Base-by-base conservation (phyloP, 768 basidiomycete species). In the Rubroboletus satanas region DNA sequence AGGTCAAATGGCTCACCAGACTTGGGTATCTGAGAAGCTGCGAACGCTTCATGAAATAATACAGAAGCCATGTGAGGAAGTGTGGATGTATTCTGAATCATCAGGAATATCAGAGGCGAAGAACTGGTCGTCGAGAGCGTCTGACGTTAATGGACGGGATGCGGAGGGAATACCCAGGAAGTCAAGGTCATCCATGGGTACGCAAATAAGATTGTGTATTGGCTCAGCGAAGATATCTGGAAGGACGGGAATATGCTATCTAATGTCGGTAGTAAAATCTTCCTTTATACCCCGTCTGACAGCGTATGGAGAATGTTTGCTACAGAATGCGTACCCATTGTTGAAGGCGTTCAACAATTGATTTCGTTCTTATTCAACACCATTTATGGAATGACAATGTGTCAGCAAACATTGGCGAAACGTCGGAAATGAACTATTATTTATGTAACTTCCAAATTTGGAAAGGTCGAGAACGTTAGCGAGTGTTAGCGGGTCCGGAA, bases 171-270 rank as follows among this genome's bases (percentile, higher is more conserved):
- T 5, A 4, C 32, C 17, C 5, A 35, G 21, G 29, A 43, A 17
- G 32, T 7, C 32, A 11, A 62, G 1, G 21, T 52, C 32, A 15
- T 62, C 61, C 61, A 62, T 62, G 42, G 31, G 26, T 41, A 26
- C n/a, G 29, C 1, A 29, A 35, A 17, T 17, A 32, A 18, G 26
- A 39, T 36, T 11, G 11, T 9, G 45, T 53, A 45, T 49, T 15
- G 21, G 44, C n/a, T 45, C 21, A 14, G 48, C 14, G 39, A 31
- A 15, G 39, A 14, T 28, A 2, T 18, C 4, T 18, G 41, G 31
- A 32, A 11, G 35, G 37, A n/a, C n/a, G 35, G 46, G 28, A 38
- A 15, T 36, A 23, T 41, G 46, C 0, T 28, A 23, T 11, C 17
- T 26, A 2, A 36, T 26, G 10, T 33, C 11, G 7, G 1, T 29